A percentile compares a stretch with the other conserved stretches of the same genome.
phyloP scores from a whole-genome alignment of 768 basidiomycete species.

The Podaxis sp. region DNA sequence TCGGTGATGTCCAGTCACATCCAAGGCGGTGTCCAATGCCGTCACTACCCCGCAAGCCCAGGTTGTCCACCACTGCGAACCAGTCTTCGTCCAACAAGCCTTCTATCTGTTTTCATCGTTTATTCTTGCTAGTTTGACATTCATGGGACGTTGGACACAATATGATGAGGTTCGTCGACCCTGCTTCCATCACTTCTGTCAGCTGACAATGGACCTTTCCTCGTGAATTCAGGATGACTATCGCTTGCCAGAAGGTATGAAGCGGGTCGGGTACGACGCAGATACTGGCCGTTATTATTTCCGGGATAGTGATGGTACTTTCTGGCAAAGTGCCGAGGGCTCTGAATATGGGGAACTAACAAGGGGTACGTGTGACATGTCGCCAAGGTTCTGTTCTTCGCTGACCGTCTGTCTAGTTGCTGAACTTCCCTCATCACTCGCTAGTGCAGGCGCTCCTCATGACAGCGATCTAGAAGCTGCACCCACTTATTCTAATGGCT shows the following conservation, averaged over 20 bases:
- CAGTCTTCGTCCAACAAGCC: background rate
- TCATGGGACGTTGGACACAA: slow-evolving; percentile 44
- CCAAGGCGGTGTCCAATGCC: background rate
- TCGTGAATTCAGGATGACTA: slow-evolving; percentile 42
- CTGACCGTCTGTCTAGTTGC: slow-evolving; percentile 25
- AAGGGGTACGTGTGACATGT: slow-evolving; percentile 32
- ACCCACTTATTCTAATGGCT: slow-evolving; percentile 52
- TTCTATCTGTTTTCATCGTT: slow-evolving; percentile 8
- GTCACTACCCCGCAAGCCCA: background rate
- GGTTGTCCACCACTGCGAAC: background rate
- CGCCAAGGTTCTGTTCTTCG: background rate
- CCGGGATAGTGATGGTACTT: slow-evolving; percentile 50
- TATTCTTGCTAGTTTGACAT: slow-evolving; percentile 2
- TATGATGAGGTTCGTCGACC: slow-evolving; percentile 40
- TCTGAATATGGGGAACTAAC: slow-evolving; percentile 61
- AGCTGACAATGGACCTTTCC: background rate
- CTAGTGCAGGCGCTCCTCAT: slow-evolving; percentile 18
- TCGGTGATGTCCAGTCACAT: slow-evolving; percentile 7
- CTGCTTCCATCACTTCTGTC: background rate
- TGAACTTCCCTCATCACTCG: slow-evolving; percentile 25
- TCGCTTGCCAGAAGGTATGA: slow-evolving; percentile 56
- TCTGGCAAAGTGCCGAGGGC: slow-evolving; percentile 62
- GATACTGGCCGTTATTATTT: slow-evolving; percentile 70
- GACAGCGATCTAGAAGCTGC: slow-evolving; percentile 58
- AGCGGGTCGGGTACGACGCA: slow-evolving; percentile 75